Base-by-base conservation (phyloP, 106 monocot genomes). In the Dendrobium huoshanense region DNA sequence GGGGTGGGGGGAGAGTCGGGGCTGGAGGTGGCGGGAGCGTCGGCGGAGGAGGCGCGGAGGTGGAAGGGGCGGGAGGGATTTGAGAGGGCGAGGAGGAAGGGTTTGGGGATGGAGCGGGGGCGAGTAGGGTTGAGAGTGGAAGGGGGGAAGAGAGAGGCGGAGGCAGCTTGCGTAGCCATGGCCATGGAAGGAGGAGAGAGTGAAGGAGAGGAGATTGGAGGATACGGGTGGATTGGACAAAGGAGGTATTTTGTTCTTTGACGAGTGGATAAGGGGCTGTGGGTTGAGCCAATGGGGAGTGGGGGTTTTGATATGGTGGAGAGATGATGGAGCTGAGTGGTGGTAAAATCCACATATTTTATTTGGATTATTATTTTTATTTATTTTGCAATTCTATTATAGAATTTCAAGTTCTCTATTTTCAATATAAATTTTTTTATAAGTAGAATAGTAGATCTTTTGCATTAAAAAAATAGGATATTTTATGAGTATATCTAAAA, bases 151-250 rank as follows among this genome's bases (percentile, higher is more conserved):
- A 58, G 79, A 55, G 80, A 16, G 42, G 74, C 77, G n/a, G 74
- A 75, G 16, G 79, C 78, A 25, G 79, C 55, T 37, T 22, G 51
- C 55, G n/a, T 56, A 22, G 41, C 31, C 79, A 85, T 19, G 77
- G 55, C 77, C 67, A 77, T 77, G 78, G 85, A 17, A 49, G 55
- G 18, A 49, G 67, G 67, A 83, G 84, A 2, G 15, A 51, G 51
- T 16, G 51, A 51, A 13, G 0, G 51, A 2, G 51, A 15, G 51
- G 80, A 51, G 87, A 42, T 55, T 77, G 85, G 90, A 80, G 81
- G 86, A 81, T 80, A 80, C 55, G 81, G 87, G 84, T 77, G 83
- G 82, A 73, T 84, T 89, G 42, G 89, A 79, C n/a, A 88, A 79
- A 83, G 88, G 90, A 81, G 92, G 84, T 89, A 94, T 91, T 68